Conservation (phyloP, 805 yeast species). For the Hanseniaspora hatyaiensis region DNA sequence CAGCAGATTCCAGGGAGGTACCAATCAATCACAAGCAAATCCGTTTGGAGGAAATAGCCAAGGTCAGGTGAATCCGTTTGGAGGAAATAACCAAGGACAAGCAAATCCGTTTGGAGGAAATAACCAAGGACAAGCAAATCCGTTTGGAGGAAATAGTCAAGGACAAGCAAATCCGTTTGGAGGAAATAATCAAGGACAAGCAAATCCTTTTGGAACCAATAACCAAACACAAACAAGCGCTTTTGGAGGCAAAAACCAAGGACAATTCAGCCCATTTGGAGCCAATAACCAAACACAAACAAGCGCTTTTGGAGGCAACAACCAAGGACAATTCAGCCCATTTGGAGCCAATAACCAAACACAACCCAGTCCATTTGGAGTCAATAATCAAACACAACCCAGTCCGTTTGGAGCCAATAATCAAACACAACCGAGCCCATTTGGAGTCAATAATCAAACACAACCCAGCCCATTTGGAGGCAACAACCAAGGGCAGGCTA, state of each 20-base stretch:
- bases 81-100: neutral
- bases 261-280: neutral
- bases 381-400: neutral
- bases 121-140: neutral
- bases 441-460: neutral
- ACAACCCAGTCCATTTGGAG: neutral
- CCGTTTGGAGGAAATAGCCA: too few relatives aligned
- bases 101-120: conserved; percentile 22
- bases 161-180: neutral
- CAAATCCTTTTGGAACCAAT: neutral
- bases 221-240: neutral
- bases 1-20: conserved; percentile 8
- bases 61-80: too few relatives aligned
- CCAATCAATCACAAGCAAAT: too few relatives aligned
- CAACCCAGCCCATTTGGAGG: neutral
- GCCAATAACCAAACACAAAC: neutral
- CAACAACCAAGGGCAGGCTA: neutral
- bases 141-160: neutral
- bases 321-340: neutral
- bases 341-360: neutral
- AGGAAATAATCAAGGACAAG: neutral
- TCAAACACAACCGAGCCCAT: neutral
- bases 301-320: conserved; percentile 6
- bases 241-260: conserved; percentile 7
- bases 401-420: conserved; percentile 3